Percentiles rank a stretch among this genome's conserved stretches.
These are phyloP conservation scores for Cordyceps fumosorosea DNA, from an alignment of 2,329 filamentous ascomycete species.

Conservation along the genomic window DNA sequence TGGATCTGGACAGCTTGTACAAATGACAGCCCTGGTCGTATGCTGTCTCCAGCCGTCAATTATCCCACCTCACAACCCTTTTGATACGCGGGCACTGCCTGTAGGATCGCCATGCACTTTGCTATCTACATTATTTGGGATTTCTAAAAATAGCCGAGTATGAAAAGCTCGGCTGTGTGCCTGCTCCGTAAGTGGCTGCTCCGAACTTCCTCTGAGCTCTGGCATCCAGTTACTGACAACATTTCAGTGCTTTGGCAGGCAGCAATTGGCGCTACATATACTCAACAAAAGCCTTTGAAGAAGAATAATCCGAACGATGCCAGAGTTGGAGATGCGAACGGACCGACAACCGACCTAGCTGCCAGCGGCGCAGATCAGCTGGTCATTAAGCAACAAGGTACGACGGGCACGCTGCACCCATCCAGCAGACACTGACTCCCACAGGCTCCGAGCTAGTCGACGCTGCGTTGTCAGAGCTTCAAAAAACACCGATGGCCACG, in stretches of 20 bases:
- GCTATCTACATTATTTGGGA: neutral
- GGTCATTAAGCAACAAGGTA: conserved; percentile 33
- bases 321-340: conserved; percentile 27
- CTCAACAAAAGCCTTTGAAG: conserved; percentile 32
- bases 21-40: neutral
- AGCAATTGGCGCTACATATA: conserved; percentile 29
- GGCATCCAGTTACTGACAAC: conserved; percentile 18
- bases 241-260: conserved; percentile 42
- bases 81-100: conserved; percentile 1
- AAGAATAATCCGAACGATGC: conserved; percentile 24
- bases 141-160: conserved; percentile 6
- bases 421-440: conserved; percentile 14
- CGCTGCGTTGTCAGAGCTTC: conserved; percentile 43
- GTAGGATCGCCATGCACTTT: conserved; percentile 6
- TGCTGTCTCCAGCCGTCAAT: neutral
- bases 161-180: conserved; percentile 25
- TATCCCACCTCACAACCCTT: neutral
- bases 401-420: conserved; percentile 13
- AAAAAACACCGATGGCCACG: conserved; percentile 40
- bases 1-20: conserved; percentile 12
- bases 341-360: conserved; percentile 25
- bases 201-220: neutral
- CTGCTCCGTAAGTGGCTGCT: conserved; percentile 34
- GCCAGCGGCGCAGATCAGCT: conserved; percentile 23
- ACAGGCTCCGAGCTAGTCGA: conserved; percentile 48